Base-by-base conservation (phyloP, 2,329 filamentous ascomycete species). In the Paecilomyces sp. region DNA sequence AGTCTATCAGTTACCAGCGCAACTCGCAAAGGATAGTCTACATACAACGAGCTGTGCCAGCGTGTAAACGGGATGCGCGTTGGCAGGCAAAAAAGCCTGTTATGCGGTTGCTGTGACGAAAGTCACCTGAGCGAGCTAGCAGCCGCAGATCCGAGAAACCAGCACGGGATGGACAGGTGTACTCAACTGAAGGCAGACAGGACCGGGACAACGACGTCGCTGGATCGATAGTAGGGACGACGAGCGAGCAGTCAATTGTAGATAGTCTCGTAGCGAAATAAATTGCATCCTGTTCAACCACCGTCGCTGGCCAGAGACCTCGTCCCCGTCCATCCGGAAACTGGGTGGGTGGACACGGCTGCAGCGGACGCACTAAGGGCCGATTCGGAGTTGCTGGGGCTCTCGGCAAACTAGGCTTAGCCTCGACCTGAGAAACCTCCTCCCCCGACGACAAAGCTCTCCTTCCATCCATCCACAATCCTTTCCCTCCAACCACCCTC, bases 381-480 rank as follows among this genome's bases (percentile, higher is more conserved):
- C 68, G 69, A 71, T 68, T 73, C 72, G 73, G 72, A 75, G 68
- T 63, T 66, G 60, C 59, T 66, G 67, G 67, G 67, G 65, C 70
- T 71, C 70, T 73, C 67, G 72, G 73, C 71, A 72, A 70, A 75
- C 69, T 66, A 66, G 70, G 73, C 68, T 71, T 76, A 75, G 73
- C 70, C 70, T 64, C 64, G 68, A 69, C 67, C 68, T 72, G 70
- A 73, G 71, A 74, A 74, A 70, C 72, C 70, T 69, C 70, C 68
- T 69, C 71, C 70, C 69, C 71, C 68, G 68, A 70, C 70, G 69
- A 73, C 68, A 74, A 76, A 76, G 72, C 74, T 75, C 70, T 74
- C 72, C 70, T 70, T 71, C 71, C 70, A 69, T 68, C 66, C 72
- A 70, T 76, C 74, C 73, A 76, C 74, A 76, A 76, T 72, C 72